phyloP scores from a whole-genome alignment of 2,329 filamentous ascomycete genomes.

The Ascochyta rabiei region DNA sequence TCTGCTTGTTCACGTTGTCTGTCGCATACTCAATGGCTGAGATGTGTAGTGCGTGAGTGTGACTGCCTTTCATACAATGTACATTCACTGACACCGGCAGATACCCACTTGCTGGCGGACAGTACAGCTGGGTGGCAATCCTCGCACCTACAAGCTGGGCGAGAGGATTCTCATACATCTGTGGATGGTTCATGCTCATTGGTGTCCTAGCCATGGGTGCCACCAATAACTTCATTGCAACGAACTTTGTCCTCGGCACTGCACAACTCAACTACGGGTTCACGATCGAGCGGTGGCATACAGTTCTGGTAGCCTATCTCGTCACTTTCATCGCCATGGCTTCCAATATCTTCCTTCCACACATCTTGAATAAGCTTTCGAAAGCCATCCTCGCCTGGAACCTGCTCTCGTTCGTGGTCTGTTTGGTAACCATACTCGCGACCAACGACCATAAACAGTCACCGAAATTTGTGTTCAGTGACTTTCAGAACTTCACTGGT shows the following conservation, averaged over 20 bases:
- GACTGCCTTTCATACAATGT: background rate
- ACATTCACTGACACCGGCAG: constrained; percentile 12
- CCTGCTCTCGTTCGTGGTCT: constrained; percentile 58
- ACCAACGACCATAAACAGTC: constrained; percentile 61
- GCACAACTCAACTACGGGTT: constrained; percentile 60
- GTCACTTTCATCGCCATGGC: constrained; percentile 53
- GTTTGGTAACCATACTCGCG: constrained; percentile 59
- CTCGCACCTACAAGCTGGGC: constrained; percentile 55
- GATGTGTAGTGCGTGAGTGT: constrained; percentile 56
- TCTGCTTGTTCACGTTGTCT: constrained; percentile 58
- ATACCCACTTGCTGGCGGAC: constrained; percentile 62
- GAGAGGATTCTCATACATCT: constrained; percentile 47
- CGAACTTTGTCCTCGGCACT: constrained; percentile 63
- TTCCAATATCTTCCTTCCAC: constrained; percentile 59
- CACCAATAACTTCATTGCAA: constrained; percentile 60
- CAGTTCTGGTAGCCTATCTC: constrained; percentile 59
- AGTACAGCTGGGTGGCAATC: constrained; percentile 65
- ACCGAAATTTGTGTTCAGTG: constrained; percentile 60
- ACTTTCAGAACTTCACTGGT: constrained; percentile 62
- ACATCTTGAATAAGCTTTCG: constrained; percentile 59
- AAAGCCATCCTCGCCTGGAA: constrained; percentile 61
- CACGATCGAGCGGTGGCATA: constrained; percentile 62
- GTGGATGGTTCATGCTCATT: constrained; percentile 46
- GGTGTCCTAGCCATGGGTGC: constrained; percentile 60
- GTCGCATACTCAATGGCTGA: constrained; percentile 66